Conservation (phyloP, 331 rosid species). For the Quercus tomentella region DNA sequence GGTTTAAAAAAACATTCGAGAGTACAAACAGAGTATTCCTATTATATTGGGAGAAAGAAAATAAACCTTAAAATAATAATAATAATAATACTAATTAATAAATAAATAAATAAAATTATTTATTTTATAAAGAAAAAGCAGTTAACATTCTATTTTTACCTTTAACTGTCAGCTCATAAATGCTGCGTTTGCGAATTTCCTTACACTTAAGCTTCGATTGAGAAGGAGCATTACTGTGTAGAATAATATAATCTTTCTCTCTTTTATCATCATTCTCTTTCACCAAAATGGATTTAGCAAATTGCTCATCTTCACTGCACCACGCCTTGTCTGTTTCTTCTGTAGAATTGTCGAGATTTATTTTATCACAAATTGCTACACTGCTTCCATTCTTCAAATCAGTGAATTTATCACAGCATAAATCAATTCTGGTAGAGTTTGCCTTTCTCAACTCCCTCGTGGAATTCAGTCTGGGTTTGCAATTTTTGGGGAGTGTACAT, state of each 20-base stretch:
- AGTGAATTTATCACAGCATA: slow-evolving; percentile 11
- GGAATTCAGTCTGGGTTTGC: slow-evolving; percentile 19
- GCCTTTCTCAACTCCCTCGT: slow-evolving; percentile 30
- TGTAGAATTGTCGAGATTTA: slow-evolving; percentile 15
- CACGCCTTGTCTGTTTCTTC: slow-evolving; percentile 15
- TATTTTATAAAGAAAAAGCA: background rate
- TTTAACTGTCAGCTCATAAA: slow-evolving; percentile 50
- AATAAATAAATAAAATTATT: too few relatives aligned
- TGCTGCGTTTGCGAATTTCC: slow-evolving; percentile 53
- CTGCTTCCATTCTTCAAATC: slow-evolving; percentile 18
- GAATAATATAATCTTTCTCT: slow-evolving; percentile 20
- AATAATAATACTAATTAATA: background rate
- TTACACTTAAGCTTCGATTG: slow-evolving; percentile 36
- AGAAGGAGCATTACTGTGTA: slow-evolving; percentile 16
- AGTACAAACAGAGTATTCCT: background rate
- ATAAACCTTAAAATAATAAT: background rate
- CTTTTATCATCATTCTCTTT: slow-evolving; percentile 23
- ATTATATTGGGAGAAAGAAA: background rate
- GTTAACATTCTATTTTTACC: slow-evolving; percentile 32
- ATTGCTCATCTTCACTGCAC: slow-evolving; percentile 15
- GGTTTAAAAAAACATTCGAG: background rate
- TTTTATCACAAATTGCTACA: slow-evolving; percentile 11
- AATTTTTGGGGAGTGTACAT: slow-evolving; percentile 28
- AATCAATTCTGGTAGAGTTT: slow-evolving; percentile 12
- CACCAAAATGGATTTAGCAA: slow-evolving; percentile 9